Evolutionary conservation across 306 rosid species (phyloP).

Genomic region (Gleditsia sinensis): DNA sequence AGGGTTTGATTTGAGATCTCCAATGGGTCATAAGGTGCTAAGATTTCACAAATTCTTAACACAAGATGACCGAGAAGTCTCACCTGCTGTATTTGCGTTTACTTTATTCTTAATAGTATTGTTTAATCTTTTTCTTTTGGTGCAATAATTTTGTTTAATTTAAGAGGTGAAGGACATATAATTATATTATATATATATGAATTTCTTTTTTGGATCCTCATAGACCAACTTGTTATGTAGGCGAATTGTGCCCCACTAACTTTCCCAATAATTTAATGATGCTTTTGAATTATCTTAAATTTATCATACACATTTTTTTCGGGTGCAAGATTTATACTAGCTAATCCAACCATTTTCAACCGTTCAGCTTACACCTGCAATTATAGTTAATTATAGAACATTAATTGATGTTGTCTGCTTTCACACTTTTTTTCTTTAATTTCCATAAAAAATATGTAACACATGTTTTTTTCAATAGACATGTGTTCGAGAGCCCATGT

Average conservation of each 20-base stretch:
- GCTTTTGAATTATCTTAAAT: neutral
- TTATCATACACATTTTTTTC: too few species aligned
- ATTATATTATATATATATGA: too few species aligned
- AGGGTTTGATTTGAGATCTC: slow-evolving; percentile 29
- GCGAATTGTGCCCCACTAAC: neutral
- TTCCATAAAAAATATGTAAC: neutral
- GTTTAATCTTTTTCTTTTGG: too few species aligned
- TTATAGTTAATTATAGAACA: too few species aligned
- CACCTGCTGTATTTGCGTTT: neutral
- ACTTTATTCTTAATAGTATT: neutral
- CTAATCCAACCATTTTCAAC: too few species aligned
- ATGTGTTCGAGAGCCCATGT: neutral
- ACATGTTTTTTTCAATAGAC: neutral
- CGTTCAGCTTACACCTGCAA: too few species aligned
- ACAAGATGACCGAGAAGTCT: neutral
- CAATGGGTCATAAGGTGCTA: neutral
- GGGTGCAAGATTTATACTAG: too few species aligned
- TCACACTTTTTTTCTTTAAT: too few species aligned
- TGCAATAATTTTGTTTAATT: too few species aligned
- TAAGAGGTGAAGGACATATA: too few species aligned
- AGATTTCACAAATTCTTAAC: neutral
- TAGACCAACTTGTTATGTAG: neutral
- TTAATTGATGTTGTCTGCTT: neutral
- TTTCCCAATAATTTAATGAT: neutral
- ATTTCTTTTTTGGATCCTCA: too few species aligned